Percentiles rank a stretch among this genome's conserved stretches.
phyloP scores from a whole-genome alignment of 352 stramenopile species.

The Globisporangium uncinulatum region DNA sequence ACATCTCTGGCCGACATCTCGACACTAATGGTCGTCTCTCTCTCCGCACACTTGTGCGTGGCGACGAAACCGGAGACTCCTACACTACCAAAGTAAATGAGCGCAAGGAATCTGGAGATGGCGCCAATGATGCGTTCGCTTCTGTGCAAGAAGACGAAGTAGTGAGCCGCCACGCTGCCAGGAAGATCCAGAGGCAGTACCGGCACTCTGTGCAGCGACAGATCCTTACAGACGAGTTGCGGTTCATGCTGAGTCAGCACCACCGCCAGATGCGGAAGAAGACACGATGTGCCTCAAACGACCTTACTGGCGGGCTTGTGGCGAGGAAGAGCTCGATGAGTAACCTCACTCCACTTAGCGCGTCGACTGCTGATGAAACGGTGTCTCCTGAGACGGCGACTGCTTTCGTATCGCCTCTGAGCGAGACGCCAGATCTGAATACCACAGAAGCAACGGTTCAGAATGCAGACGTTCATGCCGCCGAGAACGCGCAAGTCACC shows the following conservation, averaged over 20 bases:
- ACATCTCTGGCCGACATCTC: too few relatives aligned
- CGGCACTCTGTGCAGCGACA: slow-evolving; percentile 24
- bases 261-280: slow-evolving; percentile 24
- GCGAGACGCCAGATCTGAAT: too few relatives aligned
- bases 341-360: background rate
- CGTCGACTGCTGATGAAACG: background rate
- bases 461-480: too few relatives aligned
- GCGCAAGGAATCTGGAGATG: background rate
- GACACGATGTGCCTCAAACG: slow-evolving; percentile 9
- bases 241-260: slow-evolving; percentile 31
- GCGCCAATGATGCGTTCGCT: background rate
- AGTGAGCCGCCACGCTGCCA: slow-evolving; percentile 3
- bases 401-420: too few relatives aligned
- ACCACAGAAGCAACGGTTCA: too few relatives aligned
- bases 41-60: too few relatives aligned
- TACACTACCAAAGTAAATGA: background rate
- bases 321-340: background rate
- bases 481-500: too few relatives aligned
- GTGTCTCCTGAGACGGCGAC: background rate
- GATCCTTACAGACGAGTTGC: slow-evolving; percentile 30
- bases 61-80: too few relatives aligned
- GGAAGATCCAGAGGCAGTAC: slow-evolving; percentile 33
- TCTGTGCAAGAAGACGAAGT: background rate
- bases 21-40: too few relatives aligned
- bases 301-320: background rate